phyloP scores from a whole-genome alignment of 2,329 filamentous ascomycete species.

The Stenocarpella maydis region DNA sequence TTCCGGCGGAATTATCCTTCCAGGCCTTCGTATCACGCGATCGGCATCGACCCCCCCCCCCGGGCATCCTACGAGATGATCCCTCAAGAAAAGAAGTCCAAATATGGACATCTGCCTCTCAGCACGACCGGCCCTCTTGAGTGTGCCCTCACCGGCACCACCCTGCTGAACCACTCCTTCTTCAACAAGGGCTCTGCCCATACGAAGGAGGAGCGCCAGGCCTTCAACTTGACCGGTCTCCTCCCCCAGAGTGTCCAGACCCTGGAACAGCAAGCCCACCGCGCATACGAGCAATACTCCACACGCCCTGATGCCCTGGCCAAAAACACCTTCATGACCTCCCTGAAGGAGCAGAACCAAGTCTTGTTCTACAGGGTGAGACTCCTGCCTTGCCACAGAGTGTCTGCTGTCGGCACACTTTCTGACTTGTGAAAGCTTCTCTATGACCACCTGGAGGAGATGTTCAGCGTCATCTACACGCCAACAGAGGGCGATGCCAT shows the following conservation, averaged over 20 bases:
- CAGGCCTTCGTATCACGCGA: background rate
- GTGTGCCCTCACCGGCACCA: conserved; percentile 58
- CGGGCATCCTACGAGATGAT: background rate
- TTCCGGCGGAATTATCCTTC: background rate
- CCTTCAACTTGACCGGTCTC: conserved; percentile 76
- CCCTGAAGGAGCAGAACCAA: conserved; percentile 84
- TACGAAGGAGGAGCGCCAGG: conserved; percentile 69
- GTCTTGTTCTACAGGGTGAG: conserved; percentile 79
- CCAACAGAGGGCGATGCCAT: conserved; percentile 92
- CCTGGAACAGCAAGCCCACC: conserved; percentile 76
- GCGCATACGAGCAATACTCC: conserved; percentile 83
- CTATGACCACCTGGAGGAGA: conserved; percentile 81
- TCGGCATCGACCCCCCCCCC: background rate
- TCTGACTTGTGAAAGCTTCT: conserved; percentile 62
- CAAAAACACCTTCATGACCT: conserved; percentile 89
- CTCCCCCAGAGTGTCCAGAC: conserved; percentile 77
- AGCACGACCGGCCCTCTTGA: conserved; percentile 57
- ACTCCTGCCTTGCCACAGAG: background rate
- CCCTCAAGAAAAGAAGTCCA: conserved; percentile 40
- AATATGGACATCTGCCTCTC: conserved; percentile 56
- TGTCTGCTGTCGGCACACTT: accelerated
- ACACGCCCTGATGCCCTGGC: conserved; percentile 70
- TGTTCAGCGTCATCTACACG: conserved; percentile 92
- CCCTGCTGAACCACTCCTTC: conserved; percentile 69
- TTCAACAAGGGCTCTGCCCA: conserved; percentile 90